phyloP scores from a whole-genome alignment of 176 grass and related monocot species.

The Paspalum notatum region DNA sequence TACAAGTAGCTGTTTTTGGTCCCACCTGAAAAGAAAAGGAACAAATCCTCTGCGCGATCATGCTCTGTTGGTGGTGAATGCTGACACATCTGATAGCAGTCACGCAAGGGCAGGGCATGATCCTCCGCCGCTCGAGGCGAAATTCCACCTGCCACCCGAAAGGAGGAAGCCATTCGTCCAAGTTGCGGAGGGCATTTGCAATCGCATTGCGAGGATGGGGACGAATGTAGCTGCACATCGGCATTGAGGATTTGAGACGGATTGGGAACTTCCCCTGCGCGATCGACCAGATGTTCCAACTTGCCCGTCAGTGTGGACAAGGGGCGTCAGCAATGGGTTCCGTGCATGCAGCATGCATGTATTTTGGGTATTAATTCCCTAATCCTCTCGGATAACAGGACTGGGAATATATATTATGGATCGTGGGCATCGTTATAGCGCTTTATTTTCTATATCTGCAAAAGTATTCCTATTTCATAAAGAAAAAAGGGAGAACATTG shows the following conservation, averaged over 20 bases:
- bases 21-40: not conserved
- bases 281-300: slow-evolving; percentile 31
- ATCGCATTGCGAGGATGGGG: slow-evolving; percentile 9
- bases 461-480: slow-evolving; percentile 11
- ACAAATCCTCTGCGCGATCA: slow-evolving; percentile 15
- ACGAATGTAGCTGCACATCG: slow-evolving; percentile 1
- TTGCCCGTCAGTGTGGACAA: slow-evolving; percentile 12
- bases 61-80: not conserved
- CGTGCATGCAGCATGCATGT: not conserved
- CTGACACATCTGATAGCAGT: slow-evolving; percentile 5
- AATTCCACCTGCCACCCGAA: slow-evolving; percentile 39
- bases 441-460: slow-evolving; percentile 5
- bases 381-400: slow-evolving; percentile 34
- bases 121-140: not conserved
- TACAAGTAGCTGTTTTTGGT: not conserved
- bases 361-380: slow-evolving; percentile 42
- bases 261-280: not conserved
- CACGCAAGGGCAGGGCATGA: not conserved
- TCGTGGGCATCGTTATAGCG: not conserved
- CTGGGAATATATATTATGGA: slow-evolving; percentile 31
- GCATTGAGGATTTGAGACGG: not conserved
- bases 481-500: not conserved
- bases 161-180: slow-evolving; percentile 26
- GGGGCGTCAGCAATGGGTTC: slow-evolving; percentile 36
- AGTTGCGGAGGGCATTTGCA: slow-evolving; percentile 27